A percentile compares a stretch with the other conserved stretches of the same genome.
These are phyloP conservation scores for Tetrahymena elliotti DNA, from an alignment of 73 alveolate species.

Conservation along the genomic window DNA sequence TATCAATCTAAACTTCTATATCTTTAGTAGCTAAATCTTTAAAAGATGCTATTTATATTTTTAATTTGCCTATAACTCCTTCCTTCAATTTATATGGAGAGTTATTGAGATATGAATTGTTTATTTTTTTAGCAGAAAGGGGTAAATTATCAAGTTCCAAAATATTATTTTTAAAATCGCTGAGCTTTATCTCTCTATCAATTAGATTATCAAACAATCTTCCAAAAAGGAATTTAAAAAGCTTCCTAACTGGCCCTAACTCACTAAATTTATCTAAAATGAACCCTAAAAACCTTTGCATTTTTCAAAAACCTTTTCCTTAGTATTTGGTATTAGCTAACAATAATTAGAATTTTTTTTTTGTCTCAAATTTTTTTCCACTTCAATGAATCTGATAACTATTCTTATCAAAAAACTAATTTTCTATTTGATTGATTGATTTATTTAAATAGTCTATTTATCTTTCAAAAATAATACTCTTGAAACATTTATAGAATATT, in stretches of 20 bases:
- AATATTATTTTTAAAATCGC: neutral
- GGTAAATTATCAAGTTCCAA: neutral
- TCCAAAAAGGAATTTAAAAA: neutral
- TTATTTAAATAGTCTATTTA: no score
- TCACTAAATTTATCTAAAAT: neutral
- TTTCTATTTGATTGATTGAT: no score
- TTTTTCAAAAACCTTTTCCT: neutral
- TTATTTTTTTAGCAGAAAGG: neutral
- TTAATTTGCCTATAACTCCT: neutral
- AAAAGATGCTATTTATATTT: neutral
- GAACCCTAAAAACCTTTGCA: neutral
- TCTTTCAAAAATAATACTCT: no score
- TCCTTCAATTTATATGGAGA: neutral
- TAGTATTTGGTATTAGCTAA: no score
- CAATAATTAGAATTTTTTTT: no score
- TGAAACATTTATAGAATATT: no score
- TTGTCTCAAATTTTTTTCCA: neutral
- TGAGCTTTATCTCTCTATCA: neutral
- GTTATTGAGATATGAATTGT: neutral
- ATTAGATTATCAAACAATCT: neutral
- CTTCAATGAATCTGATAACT: neutral
- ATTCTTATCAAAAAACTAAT: neutral
- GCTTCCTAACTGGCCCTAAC: neutral
- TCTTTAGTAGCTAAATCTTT: neutral
- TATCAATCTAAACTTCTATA: neutral